phyloP scores from a whole-genome alignment of 768 basidiomycete genomes.

The Pholiota microspora region DNA sequence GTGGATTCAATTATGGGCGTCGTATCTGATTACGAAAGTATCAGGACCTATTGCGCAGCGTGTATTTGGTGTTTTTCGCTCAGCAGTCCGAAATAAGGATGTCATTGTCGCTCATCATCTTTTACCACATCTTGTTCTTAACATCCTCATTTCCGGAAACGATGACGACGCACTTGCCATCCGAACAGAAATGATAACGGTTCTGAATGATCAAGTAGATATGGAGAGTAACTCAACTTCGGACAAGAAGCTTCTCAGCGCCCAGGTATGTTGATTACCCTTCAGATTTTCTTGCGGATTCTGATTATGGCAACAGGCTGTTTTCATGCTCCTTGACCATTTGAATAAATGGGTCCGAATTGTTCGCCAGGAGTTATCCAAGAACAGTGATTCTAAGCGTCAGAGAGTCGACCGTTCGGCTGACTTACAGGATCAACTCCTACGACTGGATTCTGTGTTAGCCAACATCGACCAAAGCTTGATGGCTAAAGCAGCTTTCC shows the following conservation, averaged over 20 bases:
- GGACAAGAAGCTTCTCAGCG: slow-evolving; percentile 87
- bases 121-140: slow-evolving; percentile 88
- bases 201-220: slow-evolving; percentile 86
- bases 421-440: slow-evolving; percentile 57
- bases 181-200: slow-evolving; percentile 70
- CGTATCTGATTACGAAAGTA: slow-evolving; percentile 69
- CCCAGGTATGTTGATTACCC: slow-evolving; percentile 64
- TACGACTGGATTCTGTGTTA: slow-evolving; percentile 76
- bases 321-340: slow-evolving; percentile 95
- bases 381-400: slow-evolving; percentile 52
- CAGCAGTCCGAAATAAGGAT: slow-evolving; percentile 82
- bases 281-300: neutral
- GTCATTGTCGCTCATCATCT: slow-evolving; percentile 92
- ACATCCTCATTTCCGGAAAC: slow-evolving; percentile 75
- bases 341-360: slow-evolving; percentile 86
- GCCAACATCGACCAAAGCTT: slow-evolving; percentile 82
- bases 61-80: slow-evolving; percentile 79
- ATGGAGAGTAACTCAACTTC: slow-evolving; percentile 51
- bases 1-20: slow-evolving; percentile 92
- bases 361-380: slow-evolving; percentile 61
- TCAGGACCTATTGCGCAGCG: slow-evolving; percentile 54
- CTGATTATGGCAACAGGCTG: slow-evolving; percentile 50
- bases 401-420: slow-evolving; percentile 35
- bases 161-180: slow-evolving; percentile 64
- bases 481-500: slow-evolving; percentile 90